phyloP scores from a whole-genome alignment of 1,139 yeast species.

The Geotrichum bryndzae region DNA sequence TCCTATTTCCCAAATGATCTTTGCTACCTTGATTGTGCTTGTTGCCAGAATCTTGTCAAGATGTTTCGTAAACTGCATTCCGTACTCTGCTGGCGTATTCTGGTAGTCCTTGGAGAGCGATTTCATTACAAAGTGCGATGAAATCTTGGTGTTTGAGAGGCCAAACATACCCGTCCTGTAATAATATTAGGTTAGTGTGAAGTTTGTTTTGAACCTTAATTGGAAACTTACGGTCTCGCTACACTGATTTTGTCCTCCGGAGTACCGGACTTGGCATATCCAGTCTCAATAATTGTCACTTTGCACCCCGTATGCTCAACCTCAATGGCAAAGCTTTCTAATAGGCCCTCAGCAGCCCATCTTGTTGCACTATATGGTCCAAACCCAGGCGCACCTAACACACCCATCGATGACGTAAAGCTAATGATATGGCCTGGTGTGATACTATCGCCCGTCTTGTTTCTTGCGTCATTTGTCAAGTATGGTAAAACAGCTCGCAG shows the following conservation, averaged over 20 bases:
- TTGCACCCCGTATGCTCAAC: conserved; percentile 18
- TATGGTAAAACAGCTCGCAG: conserved; percentile 17
- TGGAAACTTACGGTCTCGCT: conserved; percentile 16
- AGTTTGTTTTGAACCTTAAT: not conserved
- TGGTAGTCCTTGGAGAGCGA: conserved; percentile 14
- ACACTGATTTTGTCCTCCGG: conserved; percentile 10
- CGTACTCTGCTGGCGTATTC: conserved; percentile 19
- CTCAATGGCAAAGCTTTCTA: conserved; percentile 18
- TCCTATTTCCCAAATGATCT: conserved; percentile 24
- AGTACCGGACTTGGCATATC: conserved; percentile 16
- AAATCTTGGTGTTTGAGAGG: conserved; percentile 13
- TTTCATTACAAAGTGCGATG: conserved; percentile 18
- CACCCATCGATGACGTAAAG: conserved; percentile 19
- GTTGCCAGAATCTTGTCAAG: conserved; percentile 17
- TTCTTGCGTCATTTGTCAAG: conserved; percentile 14
- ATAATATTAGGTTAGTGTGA: not conserved
- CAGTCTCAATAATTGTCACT: conserved; percentile 18
- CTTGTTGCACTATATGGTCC: conserved; percentile 19
- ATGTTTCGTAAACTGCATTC: conserved; percentile 17
- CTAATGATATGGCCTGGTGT: conserved; percentile 17
- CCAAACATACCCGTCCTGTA: conserved; percentile 15
- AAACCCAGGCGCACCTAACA: conserved; percentile 19
- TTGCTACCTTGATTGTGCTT: conserved; percentile 17
- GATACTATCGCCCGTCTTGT: not conserved
- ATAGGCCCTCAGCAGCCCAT: conserved; percentile 19